Evolutionary conservation across 1,139 yeast species (phyloP), one percentile per base, ranked within the genome.

Genomic region (Saccharomyces pastorianus): DNA sequence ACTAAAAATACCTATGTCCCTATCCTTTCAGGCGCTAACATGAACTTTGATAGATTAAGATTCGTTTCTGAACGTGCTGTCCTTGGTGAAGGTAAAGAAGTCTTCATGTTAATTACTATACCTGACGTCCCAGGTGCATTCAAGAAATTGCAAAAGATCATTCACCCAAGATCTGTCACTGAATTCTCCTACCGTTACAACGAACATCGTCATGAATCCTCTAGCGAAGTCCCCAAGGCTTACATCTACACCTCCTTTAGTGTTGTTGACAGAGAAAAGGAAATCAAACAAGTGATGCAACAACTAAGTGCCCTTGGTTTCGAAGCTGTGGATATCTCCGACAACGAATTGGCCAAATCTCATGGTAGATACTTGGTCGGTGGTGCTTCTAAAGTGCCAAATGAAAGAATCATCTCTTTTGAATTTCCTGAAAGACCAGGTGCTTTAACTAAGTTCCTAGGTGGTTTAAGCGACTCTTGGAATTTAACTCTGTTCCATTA

Each of bases 371-470:
- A 95, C 69, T 76, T 93, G 59, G 96, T 93, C 27, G 99, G 99
- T 55, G 99, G 99, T 55, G 83, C 86, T 56, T 79, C 85, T 0
- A 68, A 75, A 26, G 82, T 85, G 11, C 76, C 80, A 31, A 78
- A 87, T 59, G 99, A 93, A 71, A 82, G 85, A 63, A 73, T 93
- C 48, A 82, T 84, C 62, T 81, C 87, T 54, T 93, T 93, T 65
- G 97, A 90, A 71, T 95, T 93, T 76, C 99, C 99, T 11, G 99
- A 93, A 69, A 84, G 95, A 64, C 98, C 98, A 1, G 96, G 96
- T 47, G 98, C 99, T 0, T 77, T 93, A 64, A 81, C 85, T 52
- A 85, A 81, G 56, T 93, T 93, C 72, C 78, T 93, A 64, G 79
- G 79, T 48, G 79, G 85, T 17, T 73, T 93, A 66, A 82, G 85